Evolutionary conservation across 139 green algal species (phyloP), one percentile per base, ranked within the genome.

Genomic region (Yamagishiella unicocca): DNA sequence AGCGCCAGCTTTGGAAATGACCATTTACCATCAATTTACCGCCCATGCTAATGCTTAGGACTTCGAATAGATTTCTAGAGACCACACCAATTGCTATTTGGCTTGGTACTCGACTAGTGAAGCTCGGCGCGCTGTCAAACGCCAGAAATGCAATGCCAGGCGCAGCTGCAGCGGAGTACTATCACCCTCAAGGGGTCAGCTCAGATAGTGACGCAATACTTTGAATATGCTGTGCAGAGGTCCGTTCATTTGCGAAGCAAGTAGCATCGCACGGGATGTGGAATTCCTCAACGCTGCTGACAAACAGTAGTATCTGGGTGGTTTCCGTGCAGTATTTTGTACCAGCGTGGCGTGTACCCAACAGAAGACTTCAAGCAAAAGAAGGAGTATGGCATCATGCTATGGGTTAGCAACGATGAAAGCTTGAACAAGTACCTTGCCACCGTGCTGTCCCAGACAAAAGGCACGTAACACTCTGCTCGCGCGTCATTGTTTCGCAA

Each of bases 261-360:
- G 12, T 58, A 12, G 50, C 50, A 17, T 58, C n/a, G n/a, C n/a
- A n/a, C n/a, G n/a, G n/a, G n/a, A n/a, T n/a, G n/a, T n/a, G n/a
- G n/a, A n/a, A 12, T 58, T 58, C 50, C 12, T 58, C 14, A 58
- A 25, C 17, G 50, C 50, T 17, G 50, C 50, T 25, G 17, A 58
- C 50, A 45, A 38, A 14, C 37, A 35, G 10, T 37, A 6, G 6
- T 54, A 5, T 33, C 38, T 77, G 19, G 3, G 17, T 66, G 29
- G 17, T 58, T 45, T 31, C 38, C 27, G 2, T 40, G 86, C 93
- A 98, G 95, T 86, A 99, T 99, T 21, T 84, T 99, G 27, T 99
- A 99, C 88, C 97, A 99, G 85, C 93, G 97, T n/a, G 97, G 97
- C 25, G 94, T 99, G 19, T 99, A 99, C 77, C 95, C 96, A 21